phyloP scores from a whole-genome alignment of 2,329 filamentous ascomycete genomes.

The Metarhizium album region DNA sequence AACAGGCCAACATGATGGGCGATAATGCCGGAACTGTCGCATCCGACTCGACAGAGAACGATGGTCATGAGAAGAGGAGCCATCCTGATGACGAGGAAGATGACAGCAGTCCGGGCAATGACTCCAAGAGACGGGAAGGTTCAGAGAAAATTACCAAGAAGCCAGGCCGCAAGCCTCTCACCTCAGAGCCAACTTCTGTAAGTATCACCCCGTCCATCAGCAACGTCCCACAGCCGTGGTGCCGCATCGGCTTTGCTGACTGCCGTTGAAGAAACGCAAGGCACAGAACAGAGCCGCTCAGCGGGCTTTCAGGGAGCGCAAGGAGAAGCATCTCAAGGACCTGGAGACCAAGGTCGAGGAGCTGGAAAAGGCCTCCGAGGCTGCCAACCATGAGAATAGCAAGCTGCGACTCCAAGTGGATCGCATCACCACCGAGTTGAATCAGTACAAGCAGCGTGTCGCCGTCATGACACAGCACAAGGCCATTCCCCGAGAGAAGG shows the following conservation, averaged over 20 bases:
- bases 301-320: conserved; percentile 85
- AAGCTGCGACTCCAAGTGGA: conserved; percentile 80
- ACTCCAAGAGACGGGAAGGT: conserved; percentile 64
- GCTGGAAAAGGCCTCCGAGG: conserved; percentile 72
- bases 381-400: conserved; percentile 75
- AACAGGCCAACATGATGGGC: conserved; percentile 62
- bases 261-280: conserved; percentile 65
- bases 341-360: conserved; percentile 69
- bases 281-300: conserved; percentile 91
- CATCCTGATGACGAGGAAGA: conserved; percentile 62
- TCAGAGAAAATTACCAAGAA: conserved; percentile 88
- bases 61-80: conserved; percentile 57
- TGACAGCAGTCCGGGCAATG: conserved; percentile 35
- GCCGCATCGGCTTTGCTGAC: conserved; percentile 3
- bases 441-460: conserved; percentile 82
- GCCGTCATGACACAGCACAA: conserved; percentile 40
- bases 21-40: conserved; percentile 50
- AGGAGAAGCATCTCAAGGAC: conserved; percentile 82
- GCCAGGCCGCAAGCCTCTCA: conserved; percentile 89
- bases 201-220: conserved; percentile 31
- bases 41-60: conserved; percentile 46
- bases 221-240: neutral
- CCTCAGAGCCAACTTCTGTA: conserved; percentile 91
- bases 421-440: conserved; percentile 71
- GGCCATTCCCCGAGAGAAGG: conserved; percentile 28